Evolutionary conservation across 192 early-diverging fungal species (phyloP).

Genomic region (Phycomyces nitens): DNA sequence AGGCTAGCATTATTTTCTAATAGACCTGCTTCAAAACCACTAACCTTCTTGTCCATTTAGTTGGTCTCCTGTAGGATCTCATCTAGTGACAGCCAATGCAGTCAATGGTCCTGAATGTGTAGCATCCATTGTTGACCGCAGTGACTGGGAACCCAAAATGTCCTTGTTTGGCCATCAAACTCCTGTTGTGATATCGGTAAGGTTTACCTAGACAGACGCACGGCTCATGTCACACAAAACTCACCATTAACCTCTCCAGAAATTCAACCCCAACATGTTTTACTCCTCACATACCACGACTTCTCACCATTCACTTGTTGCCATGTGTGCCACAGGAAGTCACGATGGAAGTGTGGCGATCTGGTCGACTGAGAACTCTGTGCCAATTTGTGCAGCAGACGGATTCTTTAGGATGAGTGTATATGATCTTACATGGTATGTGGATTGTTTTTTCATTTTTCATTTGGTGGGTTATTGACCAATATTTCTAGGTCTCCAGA

Average conservation of each 20-base stretch:
- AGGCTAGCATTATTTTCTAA: too few species aligned
- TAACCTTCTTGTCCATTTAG: conserved; percentile 49
- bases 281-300: conserved; percentile 28
- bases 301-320: conserved; percentile 37
- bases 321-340: conserved; percentile 83
- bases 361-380: conserved; percentile 76
- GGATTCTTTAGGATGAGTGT: conserved; percentile 81
- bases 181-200: conserved; percentile 82
- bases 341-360: conserved; percentile 86
- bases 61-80: conserved; percentile 97
- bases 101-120: conserved; percentile 75
- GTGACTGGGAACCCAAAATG: conserved; percentile 73
- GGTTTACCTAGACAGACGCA: conserved; percentile 4
- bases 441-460: neutral
- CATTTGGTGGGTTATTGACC: too few species aligned
- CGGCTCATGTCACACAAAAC: neutral
- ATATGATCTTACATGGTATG: conserved; percentile 83
- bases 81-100: conserved; percentile 86
- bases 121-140: conserved; percentile 75
- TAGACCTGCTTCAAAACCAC: too few species aligned
- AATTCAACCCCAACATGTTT: conserved; percentile 83
- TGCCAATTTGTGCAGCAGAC: conserved; percentile 67
- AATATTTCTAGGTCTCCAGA: conserved; percentile 60
- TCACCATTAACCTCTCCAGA: conserved; percentile 9
- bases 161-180: conserved; percentile 86